Evolutionary conservation across 345 rosid genomes (phyloP).

Genomic region (Eutrema yunnanense): DNA sequence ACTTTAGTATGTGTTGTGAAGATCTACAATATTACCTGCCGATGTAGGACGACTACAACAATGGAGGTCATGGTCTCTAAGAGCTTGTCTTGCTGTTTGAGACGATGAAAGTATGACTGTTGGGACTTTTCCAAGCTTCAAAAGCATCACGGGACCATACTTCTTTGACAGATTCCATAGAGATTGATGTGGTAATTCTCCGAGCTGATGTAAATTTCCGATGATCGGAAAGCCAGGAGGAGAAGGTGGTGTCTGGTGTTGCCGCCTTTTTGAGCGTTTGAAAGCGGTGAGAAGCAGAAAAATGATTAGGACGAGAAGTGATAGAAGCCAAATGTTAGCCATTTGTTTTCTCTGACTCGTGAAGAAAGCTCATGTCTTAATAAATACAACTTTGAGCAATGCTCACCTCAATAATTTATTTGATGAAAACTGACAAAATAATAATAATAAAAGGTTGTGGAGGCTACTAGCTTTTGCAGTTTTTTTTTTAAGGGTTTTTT

Average conservation of each 20-base stretch:
- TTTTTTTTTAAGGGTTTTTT: too few species aligned
- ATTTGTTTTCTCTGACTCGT: neutral
- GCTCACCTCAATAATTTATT: neutral
- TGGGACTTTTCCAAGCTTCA: slow-evolving; percentile 25
- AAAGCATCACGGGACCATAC: slow-evolving; percentile 29
- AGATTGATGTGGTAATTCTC: slow-evolving; percentile 25
- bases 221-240: slow-evolving; percentile 21
- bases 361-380: neutral
- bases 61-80: neutral
- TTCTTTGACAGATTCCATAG: slow-evolving; percentile 20
- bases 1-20: neutral
- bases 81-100: slow-evolving; percentile 17
- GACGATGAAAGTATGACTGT: slow-evolving; percentile 8
- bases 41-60: too few species aligned
- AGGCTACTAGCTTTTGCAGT: too few species aligned
- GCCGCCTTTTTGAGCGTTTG: neutral
- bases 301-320: neutral
- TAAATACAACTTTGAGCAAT: neutral
- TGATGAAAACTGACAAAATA: neutral
- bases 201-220: slow-evolving; percentile 32
- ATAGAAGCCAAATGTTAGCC: slow-evolving; percentile 1
- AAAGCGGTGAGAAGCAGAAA: neutral
- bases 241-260: neutral
- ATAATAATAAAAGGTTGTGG: neutral
- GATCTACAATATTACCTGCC: neutral